Conservation (phyloP, 2,329 filamentous ascomycete genomes). For the Neopestalotiopsis sp. region DNA sequence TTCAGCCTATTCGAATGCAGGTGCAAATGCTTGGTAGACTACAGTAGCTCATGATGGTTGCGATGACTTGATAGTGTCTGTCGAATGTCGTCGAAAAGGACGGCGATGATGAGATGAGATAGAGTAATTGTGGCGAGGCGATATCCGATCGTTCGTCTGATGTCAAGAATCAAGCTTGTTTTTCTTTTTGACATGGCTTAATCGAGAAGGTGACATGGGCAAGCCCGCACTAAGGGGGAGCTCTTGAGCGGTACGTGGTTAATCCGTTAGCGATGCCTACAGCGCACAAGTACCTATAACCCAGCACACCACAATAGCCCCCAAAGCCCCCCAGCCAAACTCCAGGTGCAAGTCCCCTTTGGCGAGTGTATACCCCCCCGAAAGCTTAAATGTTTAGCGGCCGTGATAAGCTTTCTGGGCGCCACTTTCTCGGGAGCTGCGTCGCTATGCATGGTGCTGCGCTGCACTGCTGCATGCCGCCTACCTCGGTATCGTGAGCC, state of each 20-base stretch:
- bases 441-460: not conserved
- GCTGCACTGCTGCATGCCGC: not conserved
- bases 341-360: not conserved
- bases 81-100: not conserved
- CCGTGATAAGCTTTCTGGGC: conserved; percentile 7
- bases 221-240: not conserved
- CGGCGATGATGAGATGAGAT: not conserved
- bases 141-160: not conserved
- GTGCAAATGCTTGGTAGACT: not conserved
- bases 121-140: not conserved
- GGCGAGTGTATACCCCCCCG: not conserved
- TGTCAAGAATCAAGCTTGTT: conserved; percentile 12
- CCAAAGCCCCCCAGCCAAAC: not conserved
- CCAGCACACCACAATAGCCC: no score
- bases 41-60: not conserved
- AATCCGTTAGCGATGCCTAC: not conserved
- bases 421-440: conserved; percentile 1
- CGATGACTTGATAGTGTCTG: not conserved
- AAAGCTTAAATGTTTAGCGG: conserved; percentile 12
- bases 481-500: not conserved
- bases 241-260: not conserved
- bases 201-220: conserved; percentile 10
- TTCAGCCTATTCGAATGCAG: not conserved
- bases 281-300: not conserved
- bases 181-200: not conserved